Percentiles rank a stretch among this genome's conserved stretches.
phyloP scores from a whole-genome alignment of 495 filamentous ascomycete species.

The Hypoxylon fragiforme region DNA sequence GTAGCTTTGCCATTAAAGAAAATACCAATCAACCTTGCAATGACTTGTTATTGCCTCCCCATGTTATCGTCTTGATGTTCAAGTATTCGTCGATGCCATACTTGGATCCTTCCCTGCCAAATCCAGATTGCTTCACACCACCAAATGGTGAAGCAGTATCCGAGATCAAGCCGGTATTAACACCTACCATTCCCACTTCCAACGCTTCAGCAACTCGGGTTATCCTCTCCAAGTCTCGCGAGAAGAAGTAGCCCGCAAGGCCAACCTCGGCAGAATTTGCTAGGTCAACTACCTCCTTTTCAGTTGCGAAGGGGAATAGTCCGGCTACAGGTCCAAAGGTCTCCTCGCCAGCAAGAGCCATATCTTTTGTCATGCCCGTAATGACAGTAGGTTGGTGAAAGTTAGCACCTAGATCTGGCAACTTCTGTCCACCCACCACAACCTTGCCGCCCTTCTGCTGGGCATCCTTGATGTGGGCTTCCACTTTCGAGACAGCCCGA shows the following conservation, averaged over 20 bases:
- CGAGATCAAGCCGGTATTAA: constrained; percentile 82
- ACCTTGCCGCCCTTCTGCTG: constrained; percentile 72
- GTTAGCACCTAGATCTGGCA: constrained; percentile 66
- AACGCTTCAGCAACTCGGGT: constrained; percentile 80
- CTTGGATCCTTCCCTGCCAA: constrained; percentile 88
- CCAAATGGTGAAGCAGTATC: constrained; percentile 86
- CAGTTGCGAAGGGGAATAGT: constrained; percentile 78
- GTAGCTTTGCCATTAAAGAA: not conserved
- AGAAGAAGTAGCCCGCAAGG: constrained; percentile 86
- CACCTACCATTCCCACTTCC: constrained; percentile 88
- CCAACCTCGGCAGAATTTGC: constrained; percentile 79
- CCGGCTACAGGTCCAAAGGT: constrained; percentile 88
- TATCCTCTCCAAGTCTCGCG: constrained; percentile 69
- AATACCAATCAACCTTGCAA: constrained; percentile 45
- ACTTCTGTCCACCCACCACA: constrained; percentile 67
- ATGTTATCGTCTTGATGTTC: constrained; percentile 82
- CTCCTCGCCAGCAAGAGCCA: constrained; percentile 78
- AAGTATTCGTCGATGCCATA: constrained; percentile 92
- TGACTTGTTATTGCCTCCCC: constrained; percentile 73
- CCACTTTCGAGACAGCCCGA: constrained; percentile 73
- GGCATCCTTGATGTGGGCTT: constrained; percentile 77
- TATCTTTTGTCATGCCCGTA: constrained; percentile 76
- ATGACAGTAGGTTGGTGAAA: constrained; percentile 85
- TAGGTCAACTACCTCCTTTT: constrained; percentile 79
- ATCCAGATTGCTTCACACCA: constrained; percentile 91